Evolutionary conservation across 495 filamentous ascomycete genomes (phyloP).

Genomic region (Astrocystis sublimbata): DNA sequence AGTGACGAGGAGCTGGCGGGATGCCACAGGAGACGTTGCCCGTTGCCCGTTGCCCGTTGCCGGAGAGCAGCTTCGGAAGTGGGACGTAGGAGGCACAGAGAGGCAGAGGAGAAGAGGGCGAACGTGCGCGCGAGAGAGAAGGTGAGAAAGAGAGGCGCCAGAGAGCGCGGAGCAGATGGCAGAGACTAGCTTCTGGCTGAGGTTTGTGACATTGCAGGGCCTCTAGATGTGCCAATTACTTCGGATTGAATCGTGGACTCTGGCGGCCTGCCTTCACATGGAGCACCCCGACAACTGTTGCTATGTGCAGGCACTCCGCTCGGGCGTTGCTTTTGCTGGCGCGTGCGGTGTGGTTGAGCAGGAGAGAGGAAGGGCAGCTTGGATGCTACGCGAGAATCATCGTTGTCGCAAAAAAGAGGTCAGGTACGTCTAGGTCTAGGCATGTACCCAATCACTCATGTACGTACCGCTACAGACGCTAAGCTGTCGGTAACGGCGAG

Average conservation of each 20-base stretch:
- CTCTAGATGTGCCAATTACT: conserved; percentile 29
- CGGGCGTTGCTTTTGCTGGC: conserved; percentile 9
- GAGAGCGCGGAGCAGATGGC: conserved; percentile 20
- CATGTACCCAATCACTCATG: conserved; percentile 4
- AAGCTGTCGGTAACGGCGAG: neutral
- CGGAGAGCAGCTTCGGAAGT: conserved; percentile 3
- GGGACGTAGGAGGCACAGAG: conserved; percentile 1
- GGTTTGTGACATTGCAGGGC: conserved; percentile 31
- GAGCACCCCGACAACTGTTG: neutral
- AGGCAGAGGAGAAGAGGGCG: conserved; percentile 1
- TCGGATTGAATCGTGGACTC: conserved; percentile 7
- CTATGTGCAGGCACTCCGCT: neutral
- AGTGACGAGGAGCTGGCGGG: no score
- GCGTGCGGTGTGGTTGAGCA: conserved; percentile 20
- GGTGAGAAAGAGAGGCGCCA: no score
- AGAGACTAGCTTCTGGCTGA: conserved; percentile 28
- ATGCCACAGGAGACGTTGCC: neutral
- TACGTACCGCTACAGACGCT: conserved; percentile 5
- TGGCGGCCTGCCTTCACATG: conserved; percentile 5
- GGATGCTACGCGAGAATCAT: conserved; percentile 22
- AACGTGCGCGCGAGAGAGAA: neutral
- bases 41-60: no score
- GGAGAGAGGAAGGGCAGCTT: conserved; percentile 19
- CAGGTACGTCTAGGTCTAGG: conserved; percentile 18
- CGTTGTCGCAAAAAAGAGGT: conserved; percentile 23